Base-by-base conservation (phyloP, 2,329 filamentous ascomycete genomes). In the Sporothrix humicola region DNA sequence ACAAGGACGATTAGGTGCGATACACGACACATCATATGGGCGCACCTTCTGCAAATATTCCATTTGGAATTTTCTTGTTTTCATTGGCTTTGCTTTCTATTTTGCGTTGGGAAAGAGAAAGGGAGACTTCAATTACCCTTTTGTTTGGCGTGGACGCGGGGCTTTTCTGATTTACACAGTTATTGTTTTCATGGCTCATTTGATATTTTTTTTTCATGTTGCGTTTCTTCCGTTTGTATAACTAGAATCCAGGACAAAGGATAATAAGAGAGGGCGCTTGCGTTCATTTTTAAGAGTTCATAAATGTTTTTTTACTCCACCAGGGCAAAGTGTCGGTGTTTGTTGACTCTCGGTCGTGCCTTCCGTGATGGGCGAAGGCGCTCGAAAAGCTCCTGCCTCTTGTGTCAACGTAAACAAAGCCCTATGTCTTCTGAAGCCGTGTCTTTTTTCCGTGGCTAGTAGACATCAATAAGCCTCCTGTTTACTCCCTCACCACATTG, bases 1-100 rank as follows among this genome's bases (percentile, higher is more conserved):
- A 77, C 71, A 75, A 76, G 54, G 73, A 77, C 20, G 76, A 76
- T 44, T 76, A 73, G 54, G 31, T 12, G 31, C 31, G 31, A 37
- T 37, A 37, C 31, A 2, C 31, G 31, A 37, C 31, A 37, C 31
- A 37, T 37, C 31, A 26, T 26, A 26, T 2, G 31, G 31, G 31
- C 31, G 7, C 31, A 37, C 31, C 31, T 37, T 7, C 2, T 37
- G 31, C 31, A 37, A 37, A 37, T 37, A 37, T 20, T 48, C 48
- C 37, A 46, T 73, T 26, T 71, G 26, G 6, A 54, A 48, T 42
- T 52, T 46, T 15, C 52, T 20, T 13, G 12, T 68, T 66, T 50
- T 52, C 44, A 23, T 68, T 20, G 26, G n/a, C 23, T 73, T 71
- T 31, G 44, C 20, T 46, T 20, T 4, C 9, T 37, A 37, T 23